Evolutionary conservation across 2,329 filamentous ascomycete species (phyloP).

Genomic region (Ceratocystis papillata): DNA sequence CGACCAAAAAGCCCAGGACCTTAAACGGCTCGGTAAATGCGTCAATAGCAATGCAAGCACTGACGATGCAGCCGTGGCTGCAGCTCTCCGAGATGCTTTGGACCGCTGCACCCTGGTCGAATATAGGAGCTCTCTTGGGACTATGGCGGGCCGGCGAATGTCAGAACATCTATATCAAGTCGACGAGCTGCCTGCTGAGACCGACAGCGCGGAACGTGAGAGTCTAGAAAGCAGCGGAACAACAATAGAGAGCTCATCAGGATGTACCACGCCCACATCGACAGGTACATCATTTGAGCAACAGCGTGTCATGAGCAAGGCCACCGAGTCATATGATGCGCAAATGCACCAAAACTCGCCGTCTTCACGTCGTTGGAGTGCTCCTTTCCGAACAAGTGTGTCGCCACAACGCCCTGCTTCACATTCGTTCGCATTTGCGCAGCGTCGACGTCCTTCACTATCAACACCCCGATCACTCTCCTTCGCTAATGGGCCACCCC

Average conservation of each 20-base stretch:
- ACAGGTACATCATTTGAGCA: not conserved
- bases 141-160: conserved; percentile 13
- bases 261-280: conserved; percentile 12
- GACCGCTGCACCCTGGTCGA: not conserved
- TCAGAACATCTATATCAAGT: conserved; percentile 21
- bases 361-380: not conserved
- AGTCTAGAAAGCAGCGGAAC: conserved; percentile 4
- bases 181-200: conserved; percentile 18
- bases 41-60: conserved; percentile 21
- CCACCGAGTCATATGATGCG: not conserved
- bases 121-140: not conserved
- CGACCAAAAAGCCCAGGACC: conserved; percentile 16
- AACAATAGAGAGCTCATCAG: not conserved
- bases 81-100: conserved; percentile 5
- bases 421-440: conserved; percentile 22
- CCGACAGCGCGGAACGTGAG: not conserved
- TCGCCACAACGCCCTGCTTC: conserved; percentile 15
- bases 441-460: conserved; percentile 19
- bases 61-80: conserved; percentile 3
- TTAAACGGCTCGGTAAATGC: conserved; percentile 19
- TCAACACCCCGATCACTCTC: conserved; percentile 22
- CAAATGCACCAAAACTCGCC: not conserved
- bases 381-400: conserved; percentile 11
- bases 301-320: not conserved
- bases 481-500: conserved; percentile 22